Evolutionary conservation across 1,284 basidiomycete genomes (phyloP).

Genomic region (Ceratobasidium papillatum): DNA sequence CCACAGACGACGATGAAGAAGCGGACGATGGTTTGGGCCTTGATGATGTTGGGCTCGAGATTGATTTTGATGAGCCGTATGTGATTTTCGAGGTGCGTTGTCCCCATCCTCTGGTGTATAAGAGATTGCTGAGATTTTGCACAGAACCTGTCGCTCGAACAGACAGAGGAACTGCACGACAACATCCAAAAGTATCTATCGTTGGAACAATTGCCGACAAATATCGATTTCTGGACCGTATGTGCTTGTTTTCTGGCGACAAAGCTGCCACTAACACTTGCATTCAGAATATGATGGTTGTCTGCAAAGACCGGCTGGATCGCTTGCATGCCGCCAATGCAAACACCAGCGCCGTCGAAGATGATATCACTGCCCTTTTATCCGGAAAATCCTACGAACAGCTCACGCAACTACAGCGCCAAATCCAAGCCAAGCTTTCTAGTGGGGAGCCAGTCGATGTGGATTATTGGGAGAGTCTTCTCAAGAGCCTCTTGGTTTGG

Average conservation of each 20-base stretch:
- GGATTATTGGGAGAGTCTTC: slow-evolving; percentile 96
- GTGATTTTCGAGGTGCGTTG: slow-evolving; percentile 90
- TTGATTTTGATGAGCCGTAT: slow-evolving; percentile 98
- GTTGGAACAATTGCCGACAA: slow-evolving; percentile 84
- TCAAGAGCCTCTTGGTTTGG: slow-evolving; percentile 95
- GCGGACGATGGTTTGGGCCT: slow-evolving; percentile 73
- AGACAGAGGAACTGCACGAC: slow-evolving; percentile 92
- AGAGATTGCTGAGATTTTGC: slow-evolving; percentile 46
- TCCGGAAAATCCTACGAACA: slow-evolving; percentile 86
- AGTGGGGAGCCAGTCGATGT: slow-evolving; percentile 95
- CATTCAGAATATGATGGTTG: slow-evolving; percentile 90
- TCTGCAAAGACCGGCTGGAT: slow-evolving; percentile 93
- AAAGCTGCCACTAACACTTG: background rate
- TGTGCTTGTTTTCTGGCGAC: slow-evolving; percentile 50
- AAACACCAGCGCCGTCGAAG: slow-evolving; percentile 78
- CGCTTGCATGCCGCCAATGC: slow-evolving; percentile 63
- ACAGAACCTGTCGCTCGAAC: slow-evolving; percentile 85
- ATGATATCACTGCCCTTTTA: slow-evolving; percentile 76
- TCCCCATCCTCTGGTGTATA: background rate
- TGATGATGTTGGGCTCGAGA: slow-evolving; percentile 89
- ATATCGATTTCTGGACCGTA: slow-evolving; percentile 97
- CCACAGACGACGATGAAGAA: slow-evolving; percentile 61
- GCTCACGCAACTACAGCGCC: slow-evolving; percentile 81
- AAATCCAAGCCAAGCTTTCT: slow-evolving; percentile 86
- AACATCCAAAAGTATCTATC: slow-evolving; percentile 94